Evolutionary conservation across 805 yeast genomes (phyloP).

Genomic region (Lachancea dasiensis): DNA sequence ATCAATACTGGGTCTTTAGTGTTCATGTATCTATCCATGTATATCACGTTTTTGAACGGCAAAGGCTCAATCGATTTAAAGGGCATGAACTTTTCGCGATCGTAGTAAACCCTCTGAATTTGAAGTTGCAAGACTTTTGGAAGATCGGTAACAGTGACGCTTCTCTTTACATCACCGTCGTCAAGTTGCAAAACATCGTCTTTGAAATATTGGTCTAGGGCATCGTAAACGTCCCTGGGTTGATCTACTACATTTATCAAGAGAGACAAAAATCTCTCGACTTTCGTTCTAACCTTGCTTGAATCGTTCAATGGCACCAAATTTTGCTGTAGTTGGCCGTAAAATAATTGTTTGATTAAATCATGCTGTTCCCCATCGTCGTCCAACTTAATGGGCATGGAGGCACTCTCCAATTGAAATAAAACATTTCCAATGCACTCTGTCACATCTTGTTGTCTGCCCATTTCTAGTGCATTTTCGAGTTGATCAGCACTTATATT

Average conservation of each 20-base stretch:
- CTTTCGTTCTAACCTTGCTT: conserved; percentile 41
- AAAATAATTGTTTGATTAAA: conserved; percentile 70
- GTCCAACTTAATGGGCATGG: conserved; percentile 59
- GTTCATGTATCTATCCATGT: conserved; percentile 82
- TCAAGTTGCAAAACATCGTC: conserved; percentile 60
- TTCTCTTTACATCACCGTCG: conserved; percentile 68
- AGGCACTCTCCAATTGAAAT: conserved; percentile 84
- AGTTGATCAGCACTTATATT: conserved; percentile 51
- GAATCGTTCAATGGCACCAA: conserved; percentile 45
- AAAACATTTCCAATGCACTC: conserved; percentile 94
- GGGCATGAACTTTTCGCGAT: conserved; percentile 62
- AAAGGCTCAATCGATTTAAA: conserved; percentile 79
- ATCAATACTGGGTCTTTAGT: conserved; percentile 53
- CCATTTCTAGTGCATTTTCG: conserved; percentile 69
- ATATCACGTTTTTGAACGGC: conserved; percentile 70
- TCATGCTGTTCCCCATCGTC: conserved; percentile 79
- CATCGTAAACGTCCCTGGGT: conserved; percentile 84
- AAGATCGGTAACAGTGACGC: conserved; percentile 60
- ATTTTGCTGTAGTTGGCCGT: conserved; percentile 78
- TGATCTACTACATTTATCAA: conserved; percentile 83
- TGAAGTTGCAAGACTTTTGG: conserved; percentile 88
- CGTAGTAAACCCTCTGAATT: conserved; percentile 89
- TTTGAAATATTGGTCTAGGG: conserved; percentile 76
- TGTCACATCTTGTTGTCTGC: conserved; percentile 95
- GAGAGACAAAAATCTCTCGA: conserved; percentile 74